Evolutionary conservation across 257 asterid genomes (phyloP).

Genomic region (Rubia yunnanensis): DNA sequence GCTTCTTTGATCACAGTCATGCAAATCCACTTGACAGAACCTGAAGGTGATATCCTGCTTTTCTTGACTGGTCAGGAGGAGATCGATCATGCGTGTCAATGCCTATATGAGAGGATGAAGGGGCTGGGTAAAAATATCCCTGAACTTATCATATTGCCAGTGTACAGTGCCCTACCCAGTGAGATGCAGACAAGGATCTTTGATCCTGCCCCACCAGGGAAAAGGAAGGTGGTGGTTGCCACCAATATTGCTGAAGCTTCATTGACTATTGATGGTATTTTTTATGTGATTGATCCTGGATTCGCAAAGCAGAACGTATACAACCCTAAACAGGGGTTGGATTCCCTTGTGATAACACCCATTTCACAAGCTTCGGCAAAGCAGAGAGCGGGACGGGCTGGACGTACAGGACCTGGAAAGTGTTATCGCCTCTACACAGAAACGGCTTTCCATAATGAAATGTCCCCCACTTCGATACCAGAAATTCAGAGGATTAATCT

Average conservation of each 20-base stretch:
- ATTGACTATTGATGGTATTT: constrained; percentile 92
- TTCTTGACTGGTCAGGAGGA: constrained; percentile 97
- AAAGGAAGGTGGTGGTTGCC: constrained; percentile 91
- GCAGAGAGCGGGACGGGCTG: constrained; percentile 92
- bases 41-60: constrained; percentile 91
- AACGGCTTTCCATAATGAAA: constrained; percentile 93
- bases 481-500: constrained; percentile 96
- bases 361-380: constrained; percentile 98
- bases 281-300: constrained; percentile 87
- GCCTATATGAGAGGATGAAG: constrained; percentile 93
- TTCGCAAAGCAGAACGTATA: constrained; percentile 94
- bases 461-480: constrained; percentile 85
- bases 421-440: constrained; percentile 94
- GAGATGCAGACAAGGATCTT: constrained; percentile 96
- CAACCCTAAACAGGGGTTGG: constrained; percentile 92
- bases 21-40: constrained; percentile 93
- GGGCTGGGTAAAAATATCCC: constrained; percentile 82
- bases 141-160: constrained; percentile 82
- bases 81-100: constrained; percentile 92
- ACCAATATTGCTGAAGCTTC: constrained; percentile 96
- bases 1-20: constrained; percentile 77
- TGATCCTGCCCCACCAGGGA: constrained; percentile 97
- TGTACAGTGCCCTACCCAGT: constrained; percentile 88
- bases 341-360: constrained; percentile 85
- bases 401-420: constrained; percentile 93